Evolutionary conservation across 2,329 filamentous ascomycete genomes (phyloP).

Genomic region (Didymella exigua): DNA sequence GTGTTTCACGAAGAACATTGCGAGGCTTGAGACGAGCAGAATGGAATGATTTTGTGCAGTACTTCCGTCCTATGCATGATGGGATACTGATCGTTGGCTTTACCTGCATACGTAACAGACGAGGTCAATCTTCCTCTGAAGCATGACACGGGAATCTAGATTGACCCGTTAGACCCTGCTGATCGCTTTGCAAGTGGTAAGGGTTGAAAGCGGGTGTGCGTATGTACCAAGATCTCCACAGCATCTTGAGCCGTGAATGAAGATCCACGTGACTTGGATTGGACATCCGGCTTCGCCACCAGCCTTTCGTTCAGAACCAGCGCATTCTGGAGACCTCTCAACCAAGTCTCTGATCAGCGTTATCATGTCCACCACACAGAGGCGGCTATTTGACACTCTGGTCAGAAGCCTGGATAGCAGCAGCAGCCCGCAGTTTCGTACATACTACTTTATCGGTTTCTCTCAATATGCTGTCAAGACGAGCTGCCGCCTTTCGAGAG

Average conservation of each 20-base stretch:
- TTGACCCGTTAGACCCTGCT: too few relatives aligned
- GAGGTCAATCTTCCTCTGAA: too few relatives aligned
- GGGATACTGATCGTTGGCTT: background rate
- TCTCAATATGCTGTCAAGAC: slow-evolving; percentile 47
- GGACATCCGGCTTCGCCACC: background rate
- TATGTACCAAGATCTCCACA: background rate
- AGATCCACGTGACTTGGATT: background rate
- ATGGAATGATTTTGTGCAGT: background rate
- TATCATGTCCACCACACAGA: slow-evolving; percentile 30
- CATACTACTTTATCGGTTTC: slow-evolving; percentile 45
- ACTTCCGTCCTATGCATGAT: background rate
- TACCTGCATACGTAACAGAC: background rate
- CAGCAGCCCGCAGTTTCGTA: slow-evolving; percentile 47
- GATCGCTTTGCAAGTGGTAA: too few relatives aligned
- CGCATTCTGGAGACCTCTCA: background rate
- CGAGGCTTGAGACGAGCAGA: background rate
- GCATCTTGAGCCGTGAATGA: background rate
- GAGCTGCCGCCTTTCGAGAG: slow-evolving; percentile 46
- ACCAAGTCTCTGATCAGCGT: background rate
- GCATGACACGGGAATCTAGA: too few relatives aligned
- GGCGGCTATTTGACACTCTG: slow-evolving; percentile 52
- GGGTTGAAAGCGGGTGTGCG: background rate
- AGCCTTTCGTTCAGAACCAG: background rate
- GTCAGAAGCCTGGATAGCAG: slow-evolving; percentile 45
- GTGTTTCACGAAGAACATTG: background rate